Conservation (phyloP, 2,329 filamentous ascomycete genomes). For the Pleoardoris graminearum region DNA sequence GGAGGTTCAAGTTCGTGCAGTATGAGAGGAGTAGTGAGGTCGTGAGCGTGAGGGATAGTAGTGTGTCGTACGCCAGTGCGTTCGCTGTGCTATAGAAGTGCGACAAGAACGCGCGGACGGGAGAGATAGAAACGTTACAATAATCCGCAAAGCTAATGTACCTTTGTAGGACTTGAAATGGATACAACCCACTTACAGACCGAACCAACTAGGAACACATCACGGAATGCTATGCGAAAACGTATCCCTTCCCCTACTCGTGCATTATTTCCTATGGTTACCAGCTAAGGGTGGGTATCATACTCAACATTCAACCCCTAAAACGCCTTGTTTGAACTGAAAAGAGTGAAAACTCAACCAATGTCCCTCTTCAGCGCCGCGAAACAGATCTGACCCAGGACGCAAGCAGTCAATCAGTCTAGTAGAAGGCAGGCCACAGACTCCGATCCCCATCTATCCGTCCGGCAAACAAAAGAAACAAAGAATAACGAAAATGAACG, state of each 20-base stretch:
- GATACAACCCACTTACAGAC: no score
- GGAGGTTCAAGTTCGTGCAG: conserved; percentile 75
- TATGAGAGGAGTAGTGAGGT: conserved; percentile 87
- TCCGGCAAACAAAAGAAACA: background rate
- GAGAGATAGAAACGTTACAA: background rate
- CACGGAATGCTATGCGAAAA: background rate
- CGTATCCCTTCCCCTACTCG: background rate
- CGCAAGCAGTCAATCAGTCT: background rate
- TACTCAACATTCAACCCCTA: background rate
- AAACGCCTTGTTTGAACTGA: background rate
- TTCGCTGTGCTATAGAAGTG: conserved; percentile 64
- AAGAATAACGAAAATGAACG: background rate
- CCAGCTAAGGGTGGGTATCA: background rate
- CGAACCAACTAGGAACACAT: no score
- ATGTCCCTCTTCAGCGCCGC: background rate
- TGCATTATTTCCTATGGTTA: background rate
- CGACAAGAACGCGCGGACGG: background rate
- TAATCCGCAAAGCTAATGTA: background rate
- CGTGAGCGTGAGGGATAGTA: conserved; percentile 69
- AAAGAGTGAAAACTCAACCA: background rate
- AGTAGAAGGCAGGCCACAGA: conserved; percentile 1
- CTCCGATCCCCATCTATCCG: background rate
- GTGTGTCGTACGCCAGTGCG: conserved; percentile 93
- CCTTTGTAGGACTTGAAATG: background rate
- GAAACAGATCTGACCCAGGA: background rate